These are phyloP conservation scores for Parathielavia hyrcaniae DNA, from an alignment of 495 filamentous ascomycete species.

Conservation along the genomic window DNA sequence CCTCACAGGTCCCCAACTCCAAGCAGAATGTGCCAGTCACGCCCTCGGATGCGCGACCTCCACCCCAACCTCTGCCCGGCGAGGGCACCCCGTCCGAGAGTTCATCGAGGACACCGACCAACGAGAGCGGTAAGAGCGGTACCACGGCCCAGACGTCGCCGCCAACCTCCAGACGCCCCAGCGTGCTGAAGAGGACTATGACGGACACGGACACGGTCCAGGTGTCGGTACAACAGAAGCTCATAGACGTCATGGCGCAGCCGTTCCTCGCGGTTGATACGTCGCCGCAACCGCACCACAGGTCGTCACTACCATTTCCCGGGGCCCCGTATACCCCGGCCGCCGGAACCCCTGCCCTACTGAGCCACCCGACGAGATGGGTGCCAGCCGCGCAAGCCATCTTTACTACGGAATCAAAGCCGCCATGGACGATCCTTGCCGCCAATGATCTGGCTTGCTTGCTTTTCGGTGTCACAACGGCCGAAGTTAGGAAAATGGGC, in stretches of 20 bases:
- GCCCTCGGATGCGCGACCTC: background rate
- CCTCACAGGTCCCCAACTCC: background rate
- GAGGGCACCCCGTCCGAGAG: constrained; percentile 39
- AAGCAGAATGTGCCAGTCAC: background rate
- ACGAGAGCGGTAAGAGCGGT: constrained; percentile 48
- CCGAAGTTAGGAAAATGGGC: constrained; percentile 88
- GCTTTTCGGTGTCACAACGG: constrained; percentile 89
- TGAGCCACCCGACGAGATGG: constrained; percentile 84
- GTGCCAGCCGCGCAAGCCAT: constrained; percentile 90
- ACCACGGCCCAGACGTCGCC: constrained; percentile 50
- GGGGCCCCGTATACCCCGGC: constrained; percentile 28
- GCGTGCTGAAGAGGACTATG: constrained; percentile 70
- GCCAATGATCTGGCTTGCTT: constrained; percentile 97
- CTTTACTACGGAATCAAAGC: constrained; percentile 81
- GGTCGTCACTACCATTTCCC: constrained; percentile 38
- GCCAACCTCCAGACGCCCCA: constrained; percentile 56
- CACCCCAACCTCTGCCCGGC: constrained; percentile 3
- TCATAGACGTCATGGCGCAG: constrained; percentile 82
- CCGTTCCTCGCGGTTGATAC: constrained; percentile 59
- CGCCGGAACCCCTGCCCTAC: constrained; percentile 46
- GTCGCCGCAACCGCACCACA: constrained; percentile 41
- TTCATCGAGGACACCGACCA: constrained; percentile 52
- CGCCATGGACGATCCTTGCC: constrained; percentile 90
- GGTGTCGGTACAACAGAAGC: constrained; percentile 67
- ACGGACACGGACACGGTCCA: constrained; percentile 71